A percentile compares a stretch with the other conserved stretches of the same genome.
Evolutionary conservation across 1,139 yeast genomes (phyloP).

Genomic region (Tardiomyces depauwii): DNA sequence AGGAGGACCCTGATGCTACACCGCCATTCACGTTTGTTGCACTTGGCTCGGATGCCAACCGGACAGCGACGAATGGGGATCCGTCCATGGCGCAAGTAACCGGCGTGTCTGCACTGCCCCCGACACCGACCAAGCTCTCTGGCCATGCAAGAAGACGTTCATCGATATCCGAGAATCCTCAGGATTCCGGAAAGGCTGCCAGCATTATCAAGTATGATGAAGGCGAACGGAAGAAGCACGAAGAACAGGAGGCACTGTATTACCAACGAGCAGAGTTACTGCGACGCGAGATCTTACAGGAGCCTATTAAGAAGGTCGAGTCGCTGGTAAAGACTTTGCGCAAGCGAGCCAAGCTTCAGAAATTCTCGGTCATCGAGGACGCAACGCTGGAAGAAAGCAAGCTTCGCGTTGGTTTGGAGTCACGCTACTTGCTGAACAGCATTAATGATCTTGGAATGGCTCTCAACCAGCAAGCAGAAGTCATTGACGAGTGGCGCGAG

Average conservation of each 20-base stretch:
- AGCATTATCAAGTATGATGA: constrained; percentile 3
- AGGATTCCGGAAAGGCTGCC: neutral
- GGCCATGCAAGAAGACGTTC: neutral
- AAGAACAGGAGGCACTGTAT: constrained; percentile 32
- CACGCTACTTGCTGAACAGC: constrained; percentile 12
- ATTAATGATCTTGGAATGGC: constrained; percentile 18
- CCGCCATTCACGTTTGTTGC: neutral
- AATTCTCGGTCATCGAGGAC: constrained; percentile 16
- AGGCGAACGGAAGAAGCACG: constrained; percentile 17
- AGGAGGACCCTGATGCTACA: constrained; percentile 1
- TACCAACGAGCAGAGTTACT: constrained; percentile 56
- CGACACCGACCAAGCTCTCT: neutral
- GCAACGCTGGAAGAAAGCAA: constrained; percentile 16
- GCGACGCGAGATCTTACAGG: constrained; percentile 41
- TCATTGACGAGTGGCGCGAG: constrained; percentile 45
- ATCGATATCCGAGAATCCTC: neutral
- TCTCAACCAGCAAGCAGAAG: constrained; percentile 46
- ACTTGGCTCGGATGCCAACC: constrained; percentile 9
- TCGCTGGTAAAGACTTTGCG: constrained; percentile 12
- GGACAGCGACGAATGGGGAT: neutral
- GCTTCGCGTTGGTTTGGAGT: constrained; percentile 17
- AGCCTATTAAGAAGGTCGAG: constrained; percentile 31
- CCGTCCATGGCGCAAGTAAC: neutral
- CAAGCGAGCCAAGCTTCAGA: constrained; percentile 7
- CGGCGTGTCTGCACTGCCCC: neutral